A percentile compares a stretch with the other conserved stretches of the same genome.
phyloP scores from a whole-genome alignment of 768 basidiomycete genomes.

The Tylopilus rubrobrunneus region DNA sequence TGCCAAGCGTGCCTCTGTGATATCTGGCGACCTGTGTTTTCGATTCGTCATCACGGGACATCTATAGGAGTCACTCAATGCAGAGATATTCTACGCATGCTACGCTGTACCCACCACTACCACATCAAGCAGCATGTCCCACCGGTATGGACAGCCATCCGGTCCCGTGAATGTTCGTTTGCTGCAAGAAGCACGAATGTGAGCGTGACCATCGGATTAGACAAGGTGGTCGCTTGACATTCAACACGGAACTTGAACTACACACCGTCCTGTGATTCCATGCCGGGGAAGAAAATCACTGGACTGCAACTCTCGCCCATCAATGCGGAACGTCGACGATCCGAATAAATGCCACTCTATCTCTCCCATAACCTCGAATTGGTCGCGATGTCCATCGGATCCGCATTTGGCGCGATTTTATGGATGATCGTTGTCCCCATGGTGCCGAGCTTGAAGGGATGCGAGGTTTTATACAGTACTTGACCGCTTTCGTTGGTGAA shows the following conservation, averaged over 20 bases:
- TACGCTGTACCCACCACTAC: slow-evolving; percentile 8
- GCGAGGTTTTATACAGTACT: slow-evolving; percentile 23
- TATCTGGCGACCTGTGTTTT: slow-evolving; percentile 14
- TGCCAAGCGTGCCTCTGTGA: slow-evolving; percentile 13
- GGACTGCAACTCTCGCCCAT: slow-evolving; percentile 25
- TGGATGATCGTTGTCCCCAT: slow-evolving; percentile 18
- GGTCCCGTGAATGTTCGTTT: slow-evolving; percentile 28
- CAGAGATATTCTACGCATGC: too few relatives aligned
- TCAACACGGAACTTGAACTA: too few relatives aligned
- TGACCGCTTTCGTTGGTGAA: slow-evolving; percentile 24
- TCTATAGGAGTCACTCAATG: background rate
- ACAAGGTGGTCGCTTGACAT: background rate
- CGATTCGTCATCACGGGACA: slow-evolving; percentile 15
- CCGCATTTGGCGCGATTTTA: slow-evolving; percentile 16
- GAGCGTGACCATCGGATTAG: too few relatives aligned
- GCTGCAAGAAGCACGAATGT: background rate
- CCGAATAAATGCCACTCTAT: slow-evolving; percentile 30
- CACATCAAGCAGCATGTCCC: slow-evolving; percentile 19
- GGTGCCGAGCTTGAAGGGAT: slow-evolving; percentile 1
- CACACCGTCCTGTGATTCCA: slow-evolving; percentile 18
- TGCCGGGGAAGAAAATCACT: slow-evolving; percentile 17
- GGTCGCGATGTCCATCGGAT: slow-evolving; percentile 21
- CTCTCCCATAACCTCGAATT: slow-evolving; percentile 29
- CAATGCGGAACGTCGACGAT: slow-evolving; percentile 28
- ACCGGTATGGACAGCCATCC: slow-evolving; percentile 31